Conservation (phyloP, 1,139 yeast genomes). For the Lizanozyma gosingica region DNA sequence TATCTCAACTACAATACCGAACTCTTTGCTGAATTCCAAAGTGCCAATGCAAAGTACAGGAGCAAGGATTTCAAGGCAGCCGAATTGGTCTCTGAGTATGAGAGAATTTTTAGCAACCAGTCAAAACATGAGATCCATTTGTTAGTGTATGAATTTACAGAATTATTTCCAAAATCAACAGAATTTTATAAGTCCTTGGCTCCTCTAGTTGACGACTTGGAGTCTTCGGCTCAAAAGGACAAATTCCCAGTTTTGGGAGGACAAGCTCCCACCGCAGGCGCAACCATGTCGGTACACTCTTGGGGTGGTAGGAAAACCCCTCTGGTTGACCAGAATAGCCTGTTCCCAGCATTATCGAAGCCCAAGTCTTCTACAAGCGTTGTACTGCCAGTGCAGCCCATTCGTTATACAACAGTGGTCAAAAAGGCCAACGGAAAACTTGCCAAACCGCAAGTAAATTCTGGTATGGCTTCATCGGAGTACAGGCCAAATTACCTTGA, state of each 20-base stretch:
- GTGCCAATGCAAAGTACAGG: slow-evolving; percentile 41
- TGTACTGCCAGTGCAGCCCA: slow-evolving; percentile 17
- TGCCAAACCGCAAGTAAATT: slow-evolving; percentile 9
- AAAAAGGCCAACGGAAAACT: slow-evolving; percentile 12
- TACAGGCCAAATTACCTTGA: slow-evolving; percentile 27
- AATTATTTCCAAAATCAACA: slow-evolving; percentile 36
- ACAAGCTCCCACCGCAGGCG: slow-evolving; percentile 8
- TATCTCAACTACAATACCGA: slow-evolving; percentile 49
- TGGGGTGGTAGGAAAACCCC: slow-evolving; percentile 15
- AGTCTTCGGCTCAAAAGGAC: slow-evolving; percentile 13
- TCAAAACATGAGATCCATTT: slow-evolving; percentile 41
- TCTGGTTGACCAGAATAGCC: neutral
- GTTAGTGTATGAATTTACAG: slow-evolving; percentile 48
- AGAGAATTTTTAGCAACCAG: slow-evolving; percentile 37
- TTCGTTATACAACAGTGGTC: slow-evolving; percentile 34
- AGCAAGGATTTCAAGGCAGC: slow-evolving; percentile 38
- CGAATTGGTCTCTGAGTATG: slow-evolving; percentile 43
- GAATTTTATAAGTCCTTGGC: slow-evolving; percentile 13
- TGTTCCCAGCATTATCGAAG: slow-evolving; percentile 10
- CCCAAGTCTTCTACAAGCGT: slow-evolving; percentile 6
- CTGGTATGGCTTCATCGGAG: slow-evolving; percentile 13
- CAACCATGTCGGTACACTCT: slow-evolving; percentile 14
- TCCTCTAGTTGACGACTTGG: slow-evolving; percentile 12
- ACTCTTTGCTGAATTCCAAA: slow-evolving; percentile 40
- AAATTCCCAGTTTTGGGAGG: slow-evolving; percentile 29